These are phyloP conservation scores for Wickerhamomyces ciferrii DNA, from an alignment of 805 yeast species.

Conservation along the genomic window DNA sequence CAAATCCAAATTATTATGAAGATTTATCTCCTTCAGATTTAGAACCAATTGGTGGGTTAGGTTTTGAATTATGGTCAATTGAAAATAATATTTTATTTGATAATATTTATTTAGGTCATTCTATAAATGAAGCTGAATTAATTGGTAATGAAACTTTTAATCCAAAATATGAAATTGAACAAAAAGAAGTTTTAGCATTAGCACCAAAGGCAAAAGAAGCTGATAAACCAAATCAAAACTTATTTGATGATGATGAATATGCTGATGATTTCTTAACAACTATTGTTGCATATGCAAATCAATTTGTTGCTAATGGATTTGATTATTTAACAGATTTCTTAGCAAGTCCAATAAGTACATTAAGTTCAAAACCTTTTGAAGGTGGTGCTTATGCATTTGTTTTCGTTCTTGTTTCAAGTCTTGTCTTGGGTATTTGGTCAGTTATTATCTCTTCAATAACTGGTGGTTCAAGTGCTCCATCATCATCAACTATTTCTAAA, in stretches of 20 bases:
- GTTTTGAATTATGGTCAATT: constrained; percentile 90
- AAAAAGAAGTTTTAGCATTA: constrained; percentile 31
- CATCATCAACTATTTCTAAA: not conserved
- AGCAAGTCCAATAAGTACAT: constrained; percentile 38
- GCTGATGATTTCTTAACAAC: constrained; percentile 15
- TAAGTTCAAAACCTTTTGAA: constrained; percentile 43
- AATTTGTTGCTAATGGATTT: constrained; percentile 22
- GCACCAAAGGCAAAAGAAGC: constrained; percentile 40
- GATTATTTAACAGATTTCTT: constrained; percentile 34
- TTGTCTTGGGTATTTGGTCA: constrained; percentile 39
- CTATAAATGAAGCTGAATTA: constrained; percentile 75
- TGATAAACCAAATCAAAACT: constrained; percentile 27
- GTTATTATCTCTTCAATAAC: constrained; percentile 17
- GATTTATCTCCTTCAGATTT: constrained; percentile 54
- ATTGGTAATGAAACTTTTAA: constrained; percentile 74
- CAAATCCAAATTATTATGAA: constrained; percentile 67
- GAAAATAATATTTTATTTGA: constrained; percentile 70
- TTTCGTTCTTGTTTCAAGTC: constrained; percentile 33
- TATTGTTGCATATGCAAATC: constrained; percentile 10
- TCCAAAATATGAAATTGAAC: constrained; percentile 49
- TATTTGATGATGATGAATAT: not conserved
- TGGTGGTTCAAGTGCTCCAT: constrained; percentile 17
- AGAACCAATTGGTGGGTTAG: constrained; percentile 72
- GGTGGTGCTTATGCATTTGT: constrained; percentile 41
- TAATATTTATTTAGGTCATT: constrained; percentile 82